Conservation (phyloP, 2,329 filamentous ascomycete genomes). For the Fusarium drepaniforme region DNA sequence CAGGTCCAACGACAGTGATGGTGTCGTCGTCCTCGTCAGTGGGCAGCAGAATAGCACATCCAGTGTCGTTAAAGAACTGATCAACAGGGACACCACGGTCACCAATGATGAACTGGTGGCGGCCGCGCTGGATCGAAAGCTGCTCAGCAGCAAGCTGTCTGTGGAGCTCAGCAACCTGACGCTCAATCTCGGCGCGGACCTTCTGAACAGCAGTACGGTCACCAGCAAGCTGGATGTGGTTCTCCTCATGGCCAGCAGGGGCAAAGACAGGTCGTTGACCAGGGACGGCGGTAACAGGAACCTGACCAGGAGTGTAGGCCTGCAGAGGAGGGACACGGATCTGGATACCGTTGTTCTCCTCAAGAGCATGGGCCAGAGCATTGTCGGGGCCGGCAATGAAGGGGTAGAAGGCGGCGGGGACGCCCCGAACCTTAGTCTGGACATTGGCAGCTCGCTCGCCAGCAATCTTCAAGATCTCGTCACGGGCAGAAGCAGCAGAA, state of each 20-base stretch:
- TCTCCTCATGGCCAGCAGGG: conserved; percentile 75
- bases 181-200: conserved; percentile 84
- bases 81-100: conserved; percentile 83
- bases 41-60: conserved; percentile 88
- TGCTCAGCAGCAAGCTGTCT: conserved; percentile 82
- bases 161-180: conserved; percentile 80
- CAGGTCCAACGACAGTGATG: conserved; percentile 86
- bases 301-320: conserved; percentile 77
- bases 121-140: conserved; percentile 83
- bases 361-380: conserved; percentile 73
- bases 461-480: conserved; percentile 88
- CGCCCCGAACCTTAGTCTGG: conserved; percentile 83
- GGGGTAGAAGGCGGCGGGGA: conserved; percentile 93
- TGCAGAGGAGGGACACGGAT: conserved; percentile 87
- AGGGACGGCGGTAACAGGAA: conserved; percentile 70
- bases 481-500: conserved; percentile 84
- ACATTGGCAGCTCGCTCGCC: conserved; percentile 87
- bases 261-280: conserved; percentile 78
- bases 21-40: conserved; percentile 82
- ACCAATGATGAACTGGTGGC: conserved; percentile 95
- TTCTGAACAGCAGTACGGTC: conserved; percentile 86
- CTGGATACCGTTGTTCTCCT: conserved; percentile 82
- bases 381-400: conserved; percentile 90
- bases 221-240: conserved; percentile 87
- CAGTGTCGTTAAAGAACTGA: conserved; percentile 90